Evolutionary conservation across 1,284 basidiomycete species (phyloP), one percentile per base, ranked within the genome.

Genomic region (Thelephora terrestris): DNA sequence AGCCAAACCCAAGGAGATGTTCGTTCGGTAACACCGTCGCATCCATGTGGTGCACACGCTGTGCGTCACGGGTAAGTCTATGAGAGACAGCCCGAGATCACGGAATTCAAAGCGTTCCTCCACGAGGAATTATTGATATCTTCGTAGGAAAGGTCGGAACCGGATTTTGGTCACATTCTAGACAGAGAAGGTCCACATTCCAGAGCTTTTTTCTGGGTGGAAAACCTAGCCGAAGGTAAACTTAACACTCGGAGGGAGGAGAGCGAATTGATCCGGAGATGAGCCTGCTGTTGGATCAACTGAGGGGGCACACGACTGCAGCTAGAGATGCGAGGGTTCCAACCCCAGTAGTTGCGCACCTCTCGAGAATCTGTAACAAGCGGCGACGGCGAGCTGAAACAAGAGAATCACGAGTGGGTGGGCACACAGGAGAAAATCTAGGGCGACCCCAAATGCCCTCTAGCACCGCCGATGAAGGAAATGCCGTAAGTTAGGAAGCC

Each of bases 81-180:
- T 57, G 24, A 84, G 55, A 0, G 78, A 78, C 18, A 73, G 66
- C 59, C 66, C 61, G 24, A 85, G 55, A 57, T 84, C 77, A 3
- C 73, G 64, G 48, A 68, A 51, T 14, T 71, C 67, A 52, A 81
- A 81, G 35, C 68, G 64, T 49, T 84, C 79, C 50, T 79, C 80
- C 57, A 84, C 82, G 71, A 72, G 0, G 79, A 81, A 53, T 78
- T 78, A 57, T 82, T 79, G 49, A 76, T 79, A 57, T 79, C 78
- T 80, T 36, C 18, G 10, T 2, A 4, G 24, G 17, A n/a, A 43
- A n/a, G 18, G 7, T 32, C 3, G 12, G 29, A 10, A 32, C 14
- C 14, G 9, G 29, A 32, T 32, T 32, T 32, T 10, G 29, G 29
- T 32, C 12, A 32, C 14, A 9, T 27, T 5, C 5, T 27, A 4